Evolutionary conservation across 345 rosid genomes (phyloP).

Genomic region (Mallotus nudiflorus): DNA sequence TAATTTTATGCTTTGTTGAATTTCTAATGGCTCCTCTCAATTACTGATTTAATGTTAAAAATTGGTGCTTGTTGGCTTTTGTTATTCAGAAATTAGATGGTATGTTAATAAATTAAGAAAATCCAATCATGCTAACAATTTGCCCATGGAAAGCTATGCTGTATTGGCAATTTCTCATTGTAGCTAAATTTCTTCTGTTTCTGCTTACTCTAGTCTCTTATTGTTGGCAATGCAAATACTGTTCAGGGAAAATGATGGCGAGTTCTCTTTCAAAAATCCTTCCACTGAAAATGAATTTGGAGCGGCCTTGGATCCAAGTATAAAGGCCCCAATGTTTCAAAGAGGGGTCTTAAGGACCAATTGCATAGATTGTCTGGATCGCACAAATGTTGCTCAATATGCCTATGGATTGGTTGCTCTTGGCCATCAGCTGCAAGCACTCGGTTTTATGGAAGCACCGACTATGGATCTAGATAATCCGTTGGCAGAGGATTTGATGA

Average conservation of each 20-base stretch:
- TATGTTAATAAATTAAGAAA: not conserved
- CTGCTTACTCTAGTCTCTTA: not conserved
- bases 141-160: not conserved
- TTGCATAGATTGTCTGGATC: slow-evolving; percentile 96
- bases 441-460: slow-evolving; percentile 51
- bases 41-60: not conserved
- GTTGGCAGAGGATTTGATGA: slow-evolving; percentile 76
- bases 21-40: slow-evolving; percentile 1
- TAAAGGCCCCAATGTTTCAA: slow-evolving; percentile 56
- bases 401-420: slow-evolving; percentile 85
- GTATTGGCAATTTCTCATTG: not conserved
- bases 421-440: slow-evolving; percentile 71
- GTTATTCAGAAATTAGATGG: not conserved
- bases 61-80: not conserved
- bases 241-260: slow-evolving; percentile 46
- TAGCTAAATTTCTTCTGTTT: not conserved
- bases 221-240: slow-evolving; percentile 28
- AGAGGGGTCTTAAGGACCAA: slow-evolving; percentile 89
- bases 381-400: slow-evolving; percentile 97
- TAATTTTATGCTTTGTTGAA: not conserved
- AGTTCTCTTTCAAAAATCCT: slow-evolving; percentile 22
- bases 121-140: not conserved
- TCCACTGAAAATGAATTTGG: slow-evolving; percentile 33
- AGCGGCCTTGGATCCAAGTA: slow-evolving; percentile 24
- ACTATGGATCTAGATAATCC: slow-evolving; percentile 66